Conservation (phyloP, 148 eudicot species). For the Persicaria maculosa region DNA sequence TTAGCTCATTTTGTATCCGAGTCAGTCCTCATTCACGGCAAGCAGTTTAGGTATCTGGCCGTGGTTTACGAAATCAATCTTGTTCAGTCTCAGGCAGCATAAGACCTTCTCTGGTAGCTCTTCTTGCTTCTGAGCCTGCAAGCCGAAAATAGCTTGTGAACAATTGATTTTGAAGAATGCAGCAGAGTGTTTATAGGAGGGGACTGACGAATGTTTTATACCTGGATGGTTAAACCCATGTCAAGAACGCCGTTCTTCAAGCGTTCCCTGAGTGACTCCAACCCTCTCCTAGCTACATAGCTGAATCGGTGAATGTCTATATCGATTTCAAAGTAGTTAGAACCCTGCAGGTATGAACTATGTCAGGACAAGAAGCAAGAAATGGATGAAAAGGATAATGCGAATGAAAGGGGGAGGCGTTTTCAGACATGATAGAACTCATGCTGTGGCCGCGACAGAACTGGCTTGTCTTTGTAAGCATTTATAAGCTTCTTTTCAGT, state of each 20-base stretch:
- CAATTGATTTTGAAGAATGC: background rate
- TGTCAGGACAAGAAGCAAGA: background rate
- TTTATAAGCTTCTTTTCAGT: constrained; percentile 77
- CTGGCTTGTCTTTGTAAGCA: constrained; percentile 87
- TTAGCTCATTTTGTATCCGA: background rate
- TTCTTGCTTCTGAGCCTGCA: constrained; percentile 78
- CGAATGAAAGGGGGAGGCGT: background rate
- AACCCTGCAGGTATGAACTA: constrained; percentile 41
- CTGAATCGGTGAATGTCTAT: constrained; percentile 90
- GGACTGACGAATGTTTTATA: constrained; percentile 12
- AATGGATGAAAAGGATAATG: background rate
- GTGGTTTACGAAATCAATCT: constrained; percentile 66
- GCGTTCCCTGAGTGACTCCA: constrained; percentile 67
- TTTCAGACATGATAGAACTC: constrained; percentile 53
- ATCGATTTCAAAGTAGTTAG: constrained; percentile 83
- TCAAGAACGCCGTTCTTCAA: constrained; percentile 60
- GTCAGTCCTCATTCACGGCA: constrained; percentile 11
- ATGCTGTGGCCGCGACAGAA: constrained; percentile 91
- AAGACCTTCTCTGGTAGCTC: constrained; percentile 87
- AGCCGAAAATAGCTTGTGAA: background rate
- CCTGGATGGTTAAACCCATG: constrained; percentile 87
- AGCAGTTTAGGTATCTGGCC: constrained; percentile 67
- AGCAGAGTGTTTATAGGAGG: background rate
- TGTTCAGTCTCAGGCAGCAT: constrained; percentile 65
- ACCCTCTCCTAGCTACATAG: constrained; percentile 75